phyloP scores from a whole-genome alignment of 441 rosid genomes.

The Populus hybrid region DNA sequence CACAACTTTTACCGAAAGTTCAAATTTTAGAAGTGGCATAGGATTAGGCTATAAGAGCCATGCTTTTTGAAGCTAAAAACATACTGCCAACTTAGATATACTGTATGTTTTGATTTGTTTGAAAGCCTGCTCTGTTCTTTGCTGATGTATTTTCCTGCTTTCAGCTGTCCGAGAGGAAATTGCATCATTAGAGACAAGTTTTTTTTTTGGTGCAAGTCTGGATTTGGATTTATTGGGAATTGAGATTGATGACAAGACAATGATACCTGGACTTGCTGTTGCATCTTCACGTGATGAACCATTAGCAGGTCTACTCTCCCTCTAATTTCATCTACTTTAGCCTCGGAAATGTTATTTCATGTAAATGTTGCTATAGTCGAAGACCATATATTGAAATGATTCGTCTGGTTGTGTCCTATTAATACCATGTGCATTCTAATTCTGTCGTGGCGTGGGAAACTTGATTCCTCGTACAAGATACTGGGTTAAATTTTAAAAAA shows the following conservation, averaged over 20 bases:
- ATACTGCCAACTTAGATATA: neutral
- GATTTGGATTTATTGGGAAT: slow-evolving; percentile 93
- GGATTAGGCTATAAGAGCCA: neutral
- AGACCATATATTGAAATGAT: neutral
- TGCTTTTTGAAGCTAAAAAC: neutral
- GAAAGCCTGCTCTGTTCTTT: neutral
- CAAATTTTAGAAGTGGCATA: neutral
- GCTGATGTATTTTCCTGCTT: slow-evolving; percentile 16
- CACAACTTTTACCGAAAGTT: neutral
- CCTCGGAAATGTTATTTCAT: neutral
- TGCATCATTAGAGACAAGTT: slow-evolving; percentile 50
- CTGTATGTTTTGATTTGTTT: neutral
- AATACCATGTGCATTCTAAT: neutral
- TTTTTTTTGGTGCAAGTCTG: slow-evolving; percentile 70
- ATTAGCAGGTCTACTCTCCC: slow-evolving; percentile 60
- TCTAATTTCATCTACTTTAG: slow-evolving; percentile 1
- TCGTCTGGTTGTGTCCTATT: neutral
- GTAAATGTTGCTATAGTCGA: neutral
- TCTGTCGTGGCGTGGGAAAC: too few species aligned
- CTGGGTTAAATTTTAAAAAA: neutral
- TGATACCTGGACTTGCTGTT: slow-evolving; percentile 92
- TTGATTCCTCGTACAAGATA: neutral
- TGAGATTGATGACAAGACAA: slow-evolving; percentile 64
- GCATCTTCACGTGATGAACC: slow-evolving; percentile 89
- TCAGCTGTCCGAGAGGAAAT: slow-evolving; percentile 75